Conservation (phyloP, 2,329 filamentous ascomycete genomes). For the Aspergillus neotritici region DNA sequence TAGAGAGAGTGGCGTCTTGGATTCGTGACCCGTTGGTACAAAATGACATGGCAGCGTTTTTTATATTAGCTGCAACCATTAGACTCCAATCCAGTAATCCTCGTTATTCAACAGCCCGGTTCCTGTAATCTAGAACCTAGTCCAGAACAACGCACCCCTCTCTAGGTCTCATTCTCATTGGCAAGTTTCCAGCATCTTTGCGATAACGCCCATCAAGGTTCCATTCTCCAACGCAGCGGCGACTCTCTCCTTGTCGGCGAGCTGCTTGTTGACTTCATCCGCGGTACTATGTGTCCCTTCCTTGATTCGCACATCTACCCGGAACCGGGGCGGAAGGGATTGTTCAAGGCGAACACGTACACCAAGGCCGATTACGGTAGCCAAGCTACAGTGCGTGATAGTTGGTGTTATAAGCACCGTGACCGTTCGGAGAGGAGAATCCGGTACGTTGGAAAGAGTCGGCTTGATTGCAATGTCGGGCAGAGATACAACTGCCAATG, state of each 20-base stretch:
- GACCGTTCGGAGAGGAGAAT: constrained; percentile 64
- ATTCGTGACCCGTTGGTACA: constrained; percentile 40
- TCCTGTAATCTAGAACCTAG: too few relatives aligned
- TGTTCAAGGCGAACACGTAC: constrained; percentile 88
- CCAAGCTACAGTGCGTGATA: constrained; percentile 92
- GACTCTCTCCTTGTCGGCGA: constrained; percentile 93
- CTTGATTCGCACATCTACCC: constrained; percentile 89
- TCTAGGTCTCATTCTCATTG: constrained; percentile 38
- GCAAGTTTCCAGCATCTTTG: constrained; percentile 90
- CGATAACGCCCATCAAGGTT: constrained; percentile 77
- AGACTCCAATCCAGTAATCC: background rate
- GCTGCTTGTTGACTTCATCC: constrained; percentile 93
- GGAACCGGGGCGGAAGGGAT: constrained; percentile 82
- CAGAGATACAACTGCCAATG: constrained; percentile 92
- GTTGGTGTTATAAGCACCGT: constrained; percentile 90
- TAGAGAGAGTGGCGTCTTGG: constrained; percentile 82
- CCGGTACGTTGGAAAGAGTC: constrained; percentile 53
- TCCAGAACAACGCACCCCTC: too few relatives aligned
- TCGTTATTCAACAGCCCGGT: background rate
- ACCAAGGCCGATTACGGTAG: constrained; percentile 90
- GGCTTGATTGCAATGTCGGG: constrained; percentile 78
- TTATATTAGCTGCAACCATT: too few relatives aligned
- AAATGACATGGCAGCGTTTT: too few relatives aligned
- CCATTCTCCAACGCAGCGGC: constrained; percentile 92
- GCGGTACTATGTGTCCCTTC: constrained; percentile 93